phyloP scores from a whole-genome alignment of 2,329 filamentous ascomycete species.

The Xylariaceae sp. region DNA sequence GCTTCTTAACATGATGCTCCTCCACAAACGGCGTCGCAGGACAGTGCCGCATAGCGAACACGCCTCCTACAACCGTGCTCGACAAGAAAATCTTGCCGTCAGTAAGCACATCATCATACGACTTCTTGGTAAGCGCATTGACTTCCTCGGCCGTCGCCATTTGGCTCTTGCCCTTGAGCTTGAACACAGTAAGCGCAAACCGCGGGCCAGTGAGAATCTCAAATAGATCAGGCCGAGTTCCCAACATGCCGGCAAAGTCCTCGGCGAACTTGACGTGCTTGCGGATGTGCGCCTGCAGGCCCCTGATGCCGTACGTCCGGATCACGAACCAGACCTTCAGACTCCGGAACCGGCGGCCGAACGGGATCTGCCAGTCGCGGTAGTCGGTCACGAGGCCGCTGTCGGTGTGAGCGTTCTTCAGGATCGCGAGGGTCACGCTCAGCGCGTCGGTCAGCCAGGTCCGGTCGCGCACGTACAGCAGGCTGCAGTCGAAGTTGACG shows the following conservation, averaged over 20 bases:
- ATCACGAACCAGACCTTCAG: slow-evolving; percentile 97
- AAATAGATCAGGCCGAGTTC: slow-evolving; percentile 71
- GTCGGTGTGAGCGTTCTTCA: slow-evolving; percentile 81
- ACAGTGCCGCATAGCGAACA: slow-evolving; percentile 82
- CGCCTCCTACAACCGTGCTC: slow-evolving; percentile 72
- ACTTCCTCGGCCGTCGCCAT: slow-evolving; percentile 52
- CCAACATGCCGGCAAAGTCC: slow-evolving; percentile 68
- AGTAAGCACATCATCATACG: slow-evolving; percentile 78
- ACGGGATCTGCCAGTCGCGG: slow-evolving; percentile 95
- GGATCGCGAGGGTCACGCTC: slow-evolving; percentile 70
- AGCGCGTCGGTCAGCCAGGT: slow-evolving; percentile 80
- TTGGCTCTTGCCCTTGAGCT: slow-evolving; percentile 38
- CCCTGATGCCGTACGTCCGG: slow-evolving; percentile 78
- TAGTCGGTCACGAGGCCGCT: slow-evolving; percentile 90
- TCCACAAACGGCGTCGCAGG: slow-evolving; percentile 74
- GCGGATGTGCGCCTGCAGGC: slow-evolving; percentile 75
- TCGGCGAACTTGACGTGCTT: slow-evolving; percentile 74
- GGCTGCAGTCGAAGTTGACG: slow-evolving; percentile 87
- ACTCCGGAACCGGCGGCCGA: slow-evolving; percentile 85
- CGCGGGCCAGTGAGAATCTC: slow-evolving; percentile 74
- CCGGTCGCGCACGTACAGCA: slow-evolving; percentile 79
- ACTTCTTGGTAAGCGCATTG: slow-evolving; percentile 73
- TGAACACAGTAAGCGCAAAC: slow-evolving; percentile 81
- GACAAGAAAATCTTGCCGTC: slow-evolving; percentile 84
- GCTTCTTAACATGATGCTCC: slow-evolving; percentile 72